Evolutionary conservation across 768 basidiomycete species (phyloP).

Genomic region (Psilocybe subaeruginosa): DNA sequence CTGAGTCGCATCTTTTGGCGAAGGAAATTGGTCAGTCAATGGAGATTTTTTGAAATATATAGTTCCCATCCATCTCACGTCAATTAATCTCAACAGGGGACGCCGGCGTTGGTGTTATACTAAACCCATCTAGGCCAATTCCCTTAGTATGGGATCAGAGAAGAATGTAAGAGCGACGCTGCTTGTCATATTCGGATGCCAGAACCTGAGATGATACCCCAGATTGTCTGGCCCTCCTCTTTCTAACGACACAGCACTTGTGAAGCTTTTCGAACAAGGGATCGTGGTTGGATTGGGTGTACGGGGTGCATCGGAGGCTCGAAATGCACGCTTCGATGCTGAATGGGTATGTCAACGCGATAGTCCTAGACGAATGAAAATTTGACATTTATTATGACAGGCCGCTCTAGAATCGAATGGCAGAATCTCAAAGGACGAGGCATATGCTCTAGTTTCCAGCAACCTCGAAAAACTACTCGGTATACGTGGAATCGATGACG

Average conservation of each 20-base stretch:
- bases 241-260: slow-evolving; percentile 61
- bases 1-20: slow-evolving; percentile 69
- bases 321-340: slow-evolving; percentile 76
- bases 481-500: slow-evolving; percentile 40
- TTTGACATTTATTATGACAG: slow-evolving; percentile 27
- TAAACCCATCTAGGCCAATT: slow-evolving; percentile 64
- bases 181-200: neutral
- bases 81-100: slow-evolving; percentile 36
- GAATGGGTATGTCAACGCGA: slow-evolving; percentile 65
- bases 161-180: slow-evolving; percentile 51
- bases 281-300: slow-evolving; percentile 82
- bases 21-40: slow-evolving; percentile 55
- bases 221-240: slow-evolving; percentile 79
- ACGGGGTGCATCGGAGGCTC: slow-evolving; percentile 69
- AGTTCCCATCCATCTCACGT: neutral
- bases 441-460: slow-evolving; percentile 46
- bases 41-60: neutral
- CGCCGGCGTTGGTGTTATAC: slow-evolving; percentile 51
- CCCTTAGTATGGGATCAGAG: slow-evolving; percentile 74
- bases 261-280: slow-evolving; percentile 65
- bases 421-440: slow-evolving; percentile 41
- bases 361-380: neutral
- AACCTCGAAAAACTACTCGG: slow-evolving; percentile 46
- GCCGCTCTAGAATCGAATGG: slow-evolving; percentile 51
- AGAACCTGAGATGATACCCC: neutral